These are phyloP conservation scores for Mediolabrus comicus DNA, from an alignment of 108 stramenopile species.

Conservation along the genomic window DNA sequence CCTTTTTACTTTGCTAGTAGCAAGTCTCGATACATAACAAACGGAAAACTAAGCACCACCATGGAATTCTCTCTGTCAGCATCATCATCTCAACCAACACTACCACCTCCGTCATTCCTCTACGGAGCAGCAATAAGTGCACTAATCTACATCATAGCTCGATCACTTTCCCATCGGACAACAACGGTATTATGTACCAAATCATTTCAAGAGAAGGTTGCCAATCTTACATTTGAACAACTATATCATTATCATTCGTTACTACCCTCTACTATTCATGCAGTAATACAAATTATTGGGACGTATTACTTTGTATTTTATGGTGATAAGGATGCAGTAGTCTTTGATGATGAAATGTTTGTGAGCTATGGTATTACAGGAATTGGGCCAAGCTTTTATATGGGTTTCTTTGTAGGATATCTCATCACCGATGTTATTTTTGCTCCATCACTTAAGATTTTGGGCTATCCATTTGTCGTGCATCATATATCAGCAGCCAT, in stretches of 20 bases:
- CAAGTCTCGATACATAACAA: no score
- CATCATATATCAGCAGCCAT: constrained; percentile 25
- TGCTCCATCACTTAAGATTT: not conserved
- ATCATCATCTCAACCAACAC: no score
- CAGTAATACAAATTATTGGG: constrained; percentile 27
- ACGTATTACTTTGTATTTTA: constrained; percentile 13
- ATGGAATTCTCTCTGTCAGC: no score
- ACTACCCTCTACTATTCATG: constrained; percentile 18
- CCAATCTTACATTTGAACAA: not conserved
- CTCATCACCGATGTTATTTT: constrained; percentile 14
- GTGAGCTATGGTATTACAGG: constrained; percentile 24
- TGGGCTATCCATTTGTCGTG: constrained; percentile 4
- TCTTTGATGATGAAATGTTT: constrained; percentile 22
- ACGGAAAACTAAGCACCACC: no score
- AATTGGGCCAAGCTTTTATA: constrained; percentile 29
- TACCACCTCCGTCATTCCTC: constrained; percentile 32
- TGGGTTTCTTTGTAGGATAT: constrained; percentile 38
- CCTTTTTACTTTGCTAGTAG: no score
- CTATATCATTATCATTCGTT: constrained; percentile 16
- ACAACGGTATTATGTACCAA: not conserved
- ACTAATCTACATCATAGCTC: not conserved
- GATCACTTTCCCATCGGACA: constrained; percentile 4
- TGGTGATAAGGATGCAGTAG: not conserved
- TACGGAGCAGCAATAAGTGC: constrained; percentile 9
- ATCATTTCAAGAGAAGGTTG: constrained; percentile 6